Base-by-base conservation (phyloP, 768 basidiomycete genomes). In the Leccinum fibrillosum region DNA sequence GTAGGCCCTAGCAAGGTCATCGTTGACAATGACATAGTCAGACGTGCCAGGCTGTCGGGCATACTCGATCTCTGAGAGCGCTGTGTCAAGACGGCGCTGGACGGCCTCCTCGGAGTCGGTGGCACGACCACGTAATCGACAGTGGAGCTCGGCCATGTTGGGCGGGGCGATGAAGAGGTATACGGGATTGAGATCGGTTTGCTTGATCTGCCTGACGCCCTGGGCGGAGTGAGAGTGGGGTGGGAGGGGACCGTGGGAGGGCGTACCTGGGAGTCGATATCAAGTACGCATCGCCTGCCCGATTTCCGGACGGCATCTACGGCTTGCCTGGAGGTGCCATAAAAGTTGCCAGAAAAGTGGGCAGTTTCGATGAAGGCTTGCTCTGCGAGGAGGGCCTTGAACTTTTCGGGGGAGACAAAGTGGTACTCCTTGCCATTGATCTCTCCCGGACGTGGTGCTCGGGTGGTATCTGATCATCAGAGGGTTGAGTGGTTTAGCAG, bases 131-230 rank as follows among this genome's bases (percentile, higher is more conserved):
- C 80, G 79, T 5, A 98, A 80, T 47, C 96, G 88, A 4, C 74
- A 60, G 25, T 86, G 83, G 37, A 98, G 85, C 10, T 76, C 77
- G n/a, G 80, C 35, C 72, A 96, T 75, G 13, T 87, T 84, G 0
- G 96, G 96, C 0, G 96, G 96, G 1, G 92, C 86, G 71, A 98
- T 84, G 76, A 98, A 98, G 62, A 95, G 81, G 73, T 88, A 97
- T 61, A 97, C 80, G 15, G 95, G 91, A 69, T 91, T 82, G 35
- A 98, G 77, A 54, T 82, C 73, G 28, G 92, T 92, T 53, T 83
- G 76, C 70, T 95, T 97, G 68, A 98, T 88, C 74, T 95, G 91
- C 57, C 86, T 88, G 59, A 98, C 92, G 52, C 96, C 96, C 92
- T 95, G 73, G 2, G 35, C 54, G 45, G 15, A 37, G 30, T 60